These are phyloP conservation scores for Trichosporon asahii DNA, from an alignment of 1,284 basidiomycete species.

Conservation along the genomic window DNA sequence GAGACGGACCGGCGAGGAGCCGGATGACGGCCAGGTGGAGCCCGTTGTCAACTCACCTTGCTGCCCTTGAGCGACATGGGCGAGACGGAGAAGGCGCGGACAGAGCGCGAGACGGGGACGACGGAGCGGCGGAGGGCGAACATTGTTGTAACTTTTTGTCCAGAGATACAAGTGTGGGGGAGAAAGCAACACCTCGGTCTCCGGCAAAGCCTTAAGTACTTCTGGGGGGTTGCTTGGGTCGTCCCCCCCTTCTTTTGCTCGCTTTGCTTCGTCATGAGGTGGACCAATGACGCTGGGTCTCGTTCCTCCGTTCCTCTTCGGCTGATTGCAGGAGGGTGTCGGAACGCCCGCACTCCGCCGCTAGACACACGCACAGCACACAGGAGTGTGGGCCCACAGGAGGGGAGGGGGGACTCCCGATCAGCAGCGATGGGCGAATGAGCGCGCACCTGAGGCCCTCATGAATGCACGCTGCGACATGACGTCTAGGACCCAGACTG, in stretches of 20 bases:
- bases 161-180: background rate
- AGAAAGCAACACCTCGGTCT: background rate
- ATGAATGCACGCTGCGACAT: background rate
- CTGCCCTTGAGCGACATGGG: background rate
- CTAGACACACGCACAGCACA: background rate
- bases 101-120: background rate
- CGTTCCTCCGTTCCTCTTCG: background rate
- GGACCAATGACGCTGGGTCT: background rate
- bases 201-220: background rate
- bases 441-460: background rate
- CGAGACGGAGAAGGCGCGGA: background rate
- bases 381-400: background rate
- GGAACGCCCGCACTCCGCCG: background rate
- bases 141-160: background rate
- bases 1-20: too few species aligned
- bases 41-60: background rate
- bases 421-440: background rate
- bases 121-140: background rate
- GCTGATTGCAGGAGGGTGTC: background rate
- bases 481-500: background rate
- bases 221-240: background rate
- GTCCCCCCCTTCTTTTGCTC: background rate
- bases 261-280: background rate
- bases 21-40: too few species aligned
- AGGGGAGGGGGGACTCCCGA: background rate